phyloP scores from a whole-genome alignment of 2,329 filamentous ascomycete genomes.

The Fusarium phyllophilum region DNA sequence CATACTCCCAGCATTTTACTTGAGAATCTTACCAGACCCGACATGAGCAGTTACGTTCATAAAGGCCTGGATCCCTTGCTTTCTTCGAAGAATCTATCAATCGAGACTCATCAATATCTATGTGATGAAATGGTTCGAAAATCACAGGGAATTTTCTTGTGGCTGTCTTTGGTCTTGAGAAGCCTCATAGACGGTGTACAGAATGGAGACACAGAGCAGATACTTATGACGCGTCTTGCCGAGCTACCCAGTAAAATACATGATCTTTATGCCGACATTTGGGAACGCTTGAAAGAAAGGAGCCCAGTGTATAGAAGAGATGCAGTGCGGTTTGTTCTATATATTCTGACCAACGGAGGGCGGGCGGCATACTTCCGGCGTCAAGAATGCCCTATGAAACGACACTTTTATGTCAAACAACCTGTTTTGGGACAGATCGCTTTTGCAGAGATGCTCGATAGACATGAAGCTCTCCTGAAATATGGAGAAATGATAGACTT shows the following conservation, averaged over 20 bases:
- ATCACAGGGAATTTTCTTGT: neutral
- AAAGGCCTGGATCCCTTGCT: neutral
- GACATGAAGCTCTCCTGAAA: fast-evolving
- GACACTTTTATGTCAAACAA: neutral
- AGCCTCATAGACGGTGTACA: fast-evolving
- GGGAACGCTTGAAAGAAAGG: neutral
- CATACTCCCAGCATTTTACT: fast-evolving
- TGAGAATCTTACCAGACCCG: neutral
- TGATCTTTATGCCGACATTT: neutral
- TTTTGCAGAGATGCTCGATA: neutral
- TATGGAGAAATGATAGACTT: fast-evolving
- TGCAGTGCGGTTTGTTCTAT: neutral
- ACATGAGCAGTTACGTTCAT: neutral
- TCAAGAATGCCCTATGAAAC: no score
- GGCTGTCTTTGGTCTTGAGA: neutral
- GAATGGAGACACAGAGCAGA: fast-evolving
- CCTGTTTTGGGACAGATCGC: neutral
- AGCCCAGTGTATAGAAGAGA: neutral
- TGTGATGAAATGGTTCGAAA: neutral
- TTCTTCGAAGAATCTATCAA: fast-evolving
- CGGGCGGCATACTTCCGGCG: neutral
- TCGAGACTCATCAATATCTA: fast-evolving
- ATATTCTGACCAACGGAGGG: no score
- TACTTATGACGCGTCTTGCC: fast-evolving
- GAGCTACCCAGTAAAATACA: neutral